Conservation (phyloP, 148 eudicot genomes). For the Heliosperma pusillum region DNA sequence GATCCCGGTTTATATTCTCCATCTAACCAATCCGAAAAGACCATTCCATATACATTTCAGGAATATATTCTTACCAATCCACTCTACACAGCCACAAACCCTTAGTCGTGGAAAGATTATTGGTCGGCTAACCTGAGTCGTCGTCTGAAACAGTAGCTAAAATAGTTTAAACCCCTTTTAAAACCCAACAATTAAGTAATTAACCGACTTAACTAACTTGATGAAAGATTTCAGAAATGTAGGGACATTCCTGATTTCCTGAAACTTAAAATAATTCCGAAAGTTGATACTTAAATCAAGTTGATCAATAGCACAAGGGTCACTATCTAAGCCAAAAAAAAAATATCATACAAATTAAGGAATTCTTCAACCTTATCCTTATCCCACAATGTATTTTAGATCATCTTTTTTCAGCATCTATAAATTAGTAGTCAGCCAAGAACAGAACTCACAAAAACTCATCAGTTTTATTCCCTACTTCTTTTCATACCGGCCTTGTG, state of each 20-base stretch:
- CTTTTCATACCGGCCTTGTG: no score
- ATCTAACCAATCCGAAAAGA: neutral
- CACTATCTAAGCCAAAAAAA: slow-evolving; percentile 16
- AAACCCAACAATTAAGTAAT: neutral
- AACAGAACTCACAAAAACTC: slow-evolving; percentile 9
- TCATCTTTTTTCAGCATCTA: slow-evolving; percentile 14
- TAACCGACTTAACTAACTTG: neutral
- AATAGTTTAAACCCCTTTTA: neutral
- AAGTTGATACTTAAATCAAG: slow-evolving; percentile 22
- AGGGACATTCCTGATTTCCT: slow-evolving; percentile 6
- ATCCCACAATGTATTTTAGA: neutral
- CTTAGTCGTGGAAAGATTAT: neutral
- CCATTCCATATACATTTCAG: neutral
- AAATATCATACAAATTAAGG: slow-evolving; percentile 9
- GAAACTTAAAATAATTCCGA: neutral
- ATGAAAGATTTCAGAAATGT: neutral
- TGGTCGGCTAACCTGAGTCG: neutral
- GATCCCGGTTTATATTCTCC: neutral
- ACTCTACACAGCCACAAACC: neutral
- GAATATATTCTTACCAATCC: slow-evolving; percentile 22
- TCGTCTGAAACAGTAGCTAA: neutral
- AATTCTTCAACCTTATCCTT: slow-evolving; percentile 29
- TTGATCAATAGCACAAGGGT: neutral
- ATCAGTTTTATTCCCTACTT: neutral
- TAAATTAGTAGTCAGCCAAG: slow-evolving; percentile 19